Percentiles rank a stretch among this genome's conserved stretches.
These are phyloP conservation scores for Arthroderma uncinatum DNA, from an alignment of 2,329 filamentous ascomycete species.

Conservation along the genomic window DNA sequence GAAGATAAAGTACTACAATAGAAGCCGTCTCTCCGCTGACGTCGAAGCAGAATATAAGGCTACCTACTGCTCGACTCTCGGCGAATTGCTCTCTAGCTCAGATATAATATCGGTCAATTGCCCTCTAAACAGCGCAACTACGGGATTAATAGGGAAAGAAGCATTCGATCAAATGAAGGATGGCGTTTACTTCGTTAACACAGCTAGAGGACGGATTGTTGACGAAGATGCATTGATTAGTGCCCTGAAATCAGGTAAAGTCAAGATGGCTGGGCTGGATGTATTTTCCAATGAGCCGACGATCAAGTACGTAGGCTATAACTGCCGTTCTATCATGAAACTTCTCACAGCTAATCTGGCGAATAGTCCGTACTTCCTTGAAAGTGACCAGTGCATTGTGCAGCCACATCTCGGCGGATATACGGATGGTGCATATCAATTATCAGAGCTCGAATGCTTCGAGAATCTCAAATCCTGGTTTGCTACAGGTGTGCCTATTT, in stretches of 20 bases:
- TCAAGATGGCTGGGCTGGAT: conserved; percentile 41
- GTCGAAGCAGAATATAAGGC: conserved; percentile 29
- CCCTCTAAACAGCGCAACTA: conserved; percentile 35
- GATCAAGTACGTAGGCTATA: conserved; percentile 19
- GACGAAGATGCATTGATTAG: conserved; percentile 40
- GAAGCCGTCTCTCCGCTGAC: conserved; percentile 24
- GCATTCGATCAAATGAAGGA: conserved; percentile 41
- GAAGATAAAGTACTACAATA: conserved; percentile 37
- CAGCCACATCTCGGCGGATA: conserved; percentile 39
- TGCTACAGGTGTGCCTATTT: conserved; percentile 28
- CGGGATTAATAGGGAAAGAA: conserved; percentile 28
- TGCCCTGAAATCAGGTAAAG: conserved; percentile 38
- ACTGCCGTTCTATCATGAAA: not conserved
- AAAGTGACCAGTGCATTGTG: conserved; percentile 33
- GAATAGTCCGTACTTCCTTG: conserved; percentile 27
- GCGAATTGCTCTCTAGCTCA: conserved; percentile 31
- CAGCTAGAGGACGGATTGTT: conserved; percentile 41
- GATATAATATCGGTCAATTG: conserved; percentile 42
- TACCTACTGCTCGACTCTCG: conserved; percentile 29
- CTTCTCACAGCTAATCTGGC: not conserved
- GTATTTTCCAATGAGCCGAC: conserved; percentile 39
- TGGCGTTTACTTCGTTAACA: conserved; percentile 41
- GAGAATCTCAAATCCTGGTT: conserved; percentile 38
- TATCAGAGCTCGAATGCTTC: conserved; percentile 37
- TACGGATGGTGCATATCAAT: conserved; percentile 36